Conservation (phyloP, 2,329 filamentous ascomycete genomes). For the Aspergillus vadensis region DNA sequence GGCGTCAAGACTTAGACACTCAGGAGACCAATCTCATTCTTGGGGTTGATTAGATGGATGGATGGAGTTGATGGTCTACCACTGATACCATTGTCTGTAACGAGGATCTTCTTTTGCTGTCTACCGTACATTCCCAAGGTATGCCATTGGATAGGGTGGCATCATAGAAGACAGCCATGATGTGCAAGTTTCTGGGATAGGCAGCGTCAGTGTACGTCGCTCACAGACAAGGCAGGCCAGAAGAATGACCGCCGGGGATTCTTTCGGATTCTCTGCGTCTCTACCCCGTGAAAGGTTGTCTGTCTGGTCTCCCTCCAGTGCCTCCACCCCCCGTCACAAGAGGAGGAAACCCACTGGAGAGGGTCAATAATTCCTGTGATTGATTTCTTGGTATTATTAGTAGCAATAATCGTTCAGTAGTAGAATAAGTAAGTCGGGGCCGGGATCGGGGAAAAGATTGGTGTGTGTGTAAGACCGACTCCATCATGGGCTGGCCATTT, state of each 20-base stretch:
- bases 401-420: background rate
- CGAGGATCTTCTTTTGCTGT: too few relatives aligned
- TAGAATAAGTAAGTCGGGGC: background rate
- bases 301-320: too few relatives aligned
- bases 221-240: background rate
- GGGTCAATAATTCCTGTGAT: background rate
- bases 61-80: background rate
- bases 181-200: background rate
- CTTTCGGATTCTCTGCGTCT: slow-evolving; percentile 8
- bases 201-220: background rate
- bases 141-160: slow-evolving; percentile 1
- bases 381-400: background rate
- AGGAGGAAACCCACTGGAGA: background rate
- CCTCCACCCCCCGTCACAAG: background rate
- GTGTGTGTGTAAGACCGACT: background rate
- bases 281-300: slow-evolving; percentile 3
- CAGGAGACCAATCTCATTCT: slow-evolving; percentile 5
- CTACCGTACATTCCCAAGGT: too few relatives aligned
- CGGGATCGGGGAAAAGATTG: background rate
- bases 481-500: background rate
- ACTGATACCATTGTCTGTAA: too few relatives aligned
- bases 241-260: background rate
- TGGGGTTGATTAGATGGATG: background rate
- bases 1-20: background rate
- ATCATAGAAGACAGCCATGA: background rate